Evolutionary conservation across 2,329 filamentous ascomycete species (phyloP).

Genomic region (Stachybotrys chlorohalonatus): DNA sequence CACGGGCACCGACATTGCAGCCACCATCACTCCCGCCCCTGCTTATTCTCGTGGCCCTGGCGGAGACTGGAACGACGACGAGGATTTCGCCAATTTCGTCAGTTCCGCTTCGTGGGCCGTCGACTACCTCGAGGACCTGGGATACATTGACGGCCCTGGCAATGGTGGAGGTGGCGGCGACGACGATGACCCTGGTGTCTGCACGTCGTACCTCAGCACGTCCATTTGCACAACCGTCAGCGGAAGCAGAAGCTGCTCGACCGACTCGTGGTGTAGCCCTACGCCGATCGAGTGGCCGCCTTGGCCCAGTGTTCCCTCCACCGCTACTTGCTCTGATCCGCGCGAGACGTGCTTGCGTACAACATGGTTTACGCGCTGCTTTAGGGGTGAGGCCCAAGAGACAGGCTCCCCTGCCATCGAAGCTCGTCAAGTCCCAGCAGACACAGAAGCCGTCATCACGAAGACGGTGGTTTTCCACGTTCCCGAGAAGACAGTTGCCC

Average conservation of each 20-base stretch:
- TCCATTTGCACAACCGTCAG: background rate
- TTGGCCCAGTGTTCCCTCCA: background rate
- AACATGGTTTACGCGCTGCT: background rate
- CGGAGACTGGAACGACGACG: too few species aligned
- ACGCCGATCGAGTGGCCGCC: background rate
- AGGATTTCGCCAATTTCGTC: too few species aligned
- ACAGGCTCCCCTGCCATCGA: background rate
- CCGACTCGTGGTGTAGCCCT: background rate
- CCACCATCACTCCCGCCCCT: background rate
- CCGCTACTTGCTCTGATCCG: background rate
- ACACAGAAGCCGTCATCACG: background rate
- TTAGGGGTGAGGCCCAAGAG: background rate
- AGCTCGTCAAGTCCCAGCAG: background rate
- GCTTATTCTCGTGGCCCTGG: too few species aligned
- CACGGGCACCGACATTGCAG: constrained; percentile 1
- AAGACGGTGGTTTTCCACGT: background rate
- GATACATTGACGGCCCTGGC: background rate
- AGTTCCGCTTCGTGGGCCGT: too few species aligned
- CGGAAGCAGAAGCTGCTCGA: background rate
- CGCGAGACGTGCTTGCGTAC: background rate
- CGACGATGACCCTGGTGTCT: background rate
- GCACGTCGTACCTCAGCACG: background rate
- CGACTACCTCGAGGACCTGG: too few species aligned
- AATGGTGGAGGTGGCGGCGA: background rate
- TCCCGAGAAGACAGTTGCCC: background rate